These are phyloP conservation scores for Tinospora cordifolia DNA, from an alignment of 164 flowering plant genomes.

Conservation along the genomic window DNA sequence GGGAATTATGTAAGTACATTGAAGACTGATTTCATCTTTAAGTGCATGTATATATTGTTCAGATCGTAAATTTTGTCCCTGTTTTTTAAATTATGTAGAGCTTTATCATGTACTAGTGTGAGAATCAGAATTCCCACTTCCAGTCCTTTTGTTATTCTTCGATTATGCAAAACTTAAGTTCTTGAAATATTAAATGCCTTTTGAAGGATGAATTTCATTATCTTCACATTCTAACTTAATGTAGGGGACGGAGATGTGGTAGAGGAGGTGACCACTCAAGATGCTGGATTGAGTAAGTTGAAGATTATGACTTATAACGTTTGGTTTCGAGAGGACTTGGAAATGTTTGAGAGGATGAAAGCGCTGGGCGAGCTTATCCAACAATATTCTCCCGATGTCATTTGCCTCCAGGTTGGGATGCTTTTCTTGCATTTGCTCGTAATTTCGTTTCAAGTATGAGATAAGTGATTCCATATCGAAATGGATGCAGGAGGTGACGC, in stretches of 20 bases:
- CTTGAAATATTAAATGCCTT: not conserved
- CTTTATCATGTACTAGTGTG: no score
- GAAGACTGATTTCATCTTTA: not conserved
- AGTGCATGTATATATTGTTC: no score
- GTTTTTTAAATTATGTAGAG: no score
- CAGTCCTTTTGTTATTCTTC: not conserved
- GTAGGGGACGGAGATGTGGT: not conserved
- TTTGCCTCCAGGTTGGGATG: slow-evolving; percentile 81
- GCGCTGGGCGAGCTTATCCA: slow-evolving; percentile 74
- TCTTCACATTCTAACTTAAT: not conserved
- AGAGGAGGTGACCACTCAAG: slow-evolving; percentile 21
- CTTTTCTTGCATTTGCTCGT: not conserved
- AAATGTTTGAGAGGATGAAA: slow-evolving; percentile 71
- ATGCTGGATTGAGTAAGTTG: slow-evolving; percentile 16
- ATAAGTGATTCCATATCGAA: not conserved
- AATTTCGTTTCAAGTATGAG: not conserved
- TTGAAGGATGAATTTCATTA: not conserved
- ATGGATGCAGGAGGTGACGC: slow-evolving; percentile 74
- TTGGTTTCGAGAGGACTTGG: slow-evolving; percentile 92
- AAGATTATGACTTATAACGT: slow-evolving; percentile 84
- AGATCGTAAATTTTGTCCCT: no score
- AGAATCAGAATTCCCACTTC: no score
- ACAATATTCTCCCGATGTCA: slow-evolving; percentile 67
- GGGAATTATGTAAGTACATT: not conserved
- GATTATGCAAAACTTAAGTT: not conserved